Base-by-base conservation (phyloP, 2,329 filamentous ascomycete genomes). In the Trichoderma polysporum region DNA sequence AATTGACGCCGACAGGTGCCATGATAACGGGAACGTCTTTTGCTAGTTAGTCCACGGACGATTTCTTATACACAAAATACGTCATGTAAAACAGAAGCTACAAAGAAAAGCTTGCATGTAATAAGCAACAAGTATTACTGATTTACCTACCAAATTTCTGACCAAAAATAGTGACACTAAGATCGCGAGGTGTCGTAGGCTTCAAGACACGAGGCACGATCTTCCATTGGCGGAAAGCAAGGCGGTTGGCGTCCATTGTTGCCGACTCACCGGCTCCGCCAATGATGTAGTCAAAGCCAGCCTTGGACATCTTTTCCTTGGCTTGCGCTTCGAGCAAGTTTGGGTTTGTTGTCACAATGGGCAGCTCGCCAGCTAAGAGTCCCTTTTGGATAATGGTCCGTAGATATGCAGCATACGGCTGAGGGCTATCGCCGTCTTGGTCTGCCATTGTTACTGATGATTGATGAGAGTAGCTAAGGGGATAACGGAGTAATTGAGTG, bases 1-100 rank as follows among this genome's bases (percentile, higher is more conserved):
- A 80, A 71, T 92, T 89, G 0, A 91, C 88, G 0, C 91, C 90
- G 1, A 93, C 82, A 0, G 90, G 90, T 1, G 89, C 90, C 73
- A 90, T 84, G 2, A 91, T 74, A 91, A 57, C 8, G 69, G 76
- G 65, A 57, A 68, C 66, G 45, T 71, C 71, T 69, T 78, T 81
- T 27, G 5, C 56, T 25, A 25, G 41, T 66, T 45, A 41, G 27
- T 22, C 13, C 19, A 15, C 7, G 19, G 19, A 25, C 19, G 4
- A n/a, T 1, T 19, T 53, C 33, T 37, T 41, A 29, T 33, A 4
- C 6, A 9, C 9, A 19, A 29, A 12, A 15, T 9, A 7, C 31
- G 25, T 27, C 27, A 3, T 33, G 10, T 12, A 39, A 3, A 13
- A 1, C 7, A 31, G 13, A 4, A 27, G 17, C n/a, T 49, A 17